phyloP scores from a whole-genome alignment of 2,329 filamentous ascomycete species.

The Aspergillus hiratsukae region DNA sequence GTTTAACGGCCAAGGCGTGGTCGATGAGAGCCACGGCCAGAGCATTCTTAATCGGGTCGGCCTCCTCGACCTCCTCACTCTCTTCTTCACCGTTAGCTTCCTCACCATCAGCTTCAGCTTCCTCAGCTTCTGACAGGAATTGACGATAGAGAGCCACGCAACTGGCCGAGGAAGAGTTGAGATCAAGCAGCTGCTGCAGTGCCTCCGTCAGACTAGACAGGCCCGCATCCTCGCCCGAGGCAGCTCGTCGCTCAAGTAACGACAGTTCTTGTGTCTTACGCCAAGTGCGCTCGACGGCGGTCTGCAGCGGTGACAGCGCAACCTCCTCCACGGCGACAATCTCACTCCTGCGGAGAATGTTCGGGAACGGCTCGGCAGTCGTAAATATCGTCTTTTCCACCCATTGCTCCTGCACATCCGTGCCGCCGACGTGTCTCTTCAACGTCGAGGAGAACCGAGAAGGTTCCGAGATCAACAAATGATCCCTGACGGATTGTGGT shows the following conservation, averaged over 20 bases:
- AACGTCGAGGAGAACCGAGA: slow-evolving; percentile 72
- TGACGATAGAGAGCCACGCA: slow-evolving; percentile 75
- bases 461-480: slow-evolving; percentile 74
- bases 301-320: slow-evolving; percentile 69
- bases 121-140: slow-evolving; percentile 56
- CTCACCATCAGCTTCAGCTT: no score
- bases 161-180: slow-evolving; percentile 67
- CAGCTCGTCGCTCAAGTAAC: slow-evolving; percentile 67
- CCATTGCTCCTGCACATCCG: slow-evolving; percentile 64
- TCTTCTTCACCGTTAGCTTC: slow-evolving; percentile 21
- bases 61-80: slow-evolving; percentile 47
- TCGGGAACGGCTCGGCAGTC: slow-evolving; percentile 82
- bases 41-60: slow-evolving; percentile 64
- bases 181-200: slow-evolving; percentile 70
- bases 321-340: slow-evolving; percentile 66
- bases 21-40: slow-evolving; percentile 83
- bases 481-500: slow-evolving; percentile 77
- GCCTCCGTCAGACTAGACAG: slow-evolving; percentile 69
- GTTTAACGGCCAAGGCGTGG: slow-evolving; percentile 81
- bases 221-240: slow-evolving; percentile 67
- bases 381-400: slow-evolving; percentile 82
- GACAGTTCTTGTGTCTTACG: slow-evolving; percentile 85
- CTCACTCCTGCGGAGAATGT: slow-evolving; percentile 82
- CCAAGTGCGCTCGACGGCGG: slow-evolving; percentile 84
- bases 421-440: slow-evolving; percentile 64